Evolutionary conservation across 257 asterid species (phyloP).

Genomic region (Penstemon newberryi): DNA sequence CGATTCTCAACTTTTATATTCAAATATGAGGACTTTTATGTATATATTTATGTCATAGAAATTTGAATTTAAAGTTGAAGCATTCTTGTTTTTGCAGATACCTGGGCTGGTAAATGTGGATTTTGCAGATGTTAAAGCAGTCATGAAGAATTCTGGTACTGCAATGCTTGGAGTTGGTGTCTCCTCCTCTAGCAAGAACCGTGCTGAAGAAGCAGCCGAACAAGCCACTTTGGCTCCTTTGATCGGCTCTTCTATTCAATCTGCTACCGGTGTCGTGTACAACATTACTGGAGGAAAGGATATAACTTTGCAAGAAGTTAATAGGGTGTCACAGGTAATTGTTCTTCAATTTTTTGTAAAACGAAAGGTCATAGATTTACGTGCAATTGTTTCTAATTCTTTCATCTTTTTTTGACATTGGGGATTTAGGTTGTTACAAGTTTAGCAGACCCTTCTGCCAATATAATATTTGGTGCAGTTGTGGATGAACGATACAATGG

Average conservation of each 20-base stretch:
- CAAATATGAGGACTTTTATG: background rate
- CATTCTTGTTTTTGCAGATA: conserved; percentile 56
- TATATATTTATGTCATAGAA: background rate
- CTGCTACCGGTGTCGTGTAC: conserved; percentile 97
- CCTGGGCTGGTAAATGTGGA: conserved; percentile 98
- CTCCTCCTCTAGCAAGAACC: conserved; percentile 87
- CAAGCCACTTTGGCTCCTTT: conserved; percentile 97
- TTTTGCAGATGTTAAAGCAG: conserved; percentile 97
- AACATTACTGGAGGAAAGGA: conserved; percentile 99
- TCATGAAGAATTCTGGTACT: conserved; percentile 98
- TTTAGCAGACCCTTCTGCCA: conserved; percentile 96
- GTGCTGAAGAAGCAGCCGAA: conserved; percentile 99
- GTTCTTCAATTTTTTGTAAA: background rate
- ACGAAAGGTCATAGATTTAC: background rate
- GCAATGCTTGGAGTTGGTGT: conserved; percentile 99
- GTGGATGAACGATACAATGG: conserved; percentile 95
- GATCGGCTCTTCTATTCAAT: conserved; percentile 93
- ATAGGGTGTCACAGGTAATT: conserved; percentile 91
- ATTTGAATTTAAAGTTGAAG: background rate
- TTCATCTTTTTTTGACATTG: background rate
- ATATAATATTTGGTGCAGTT: conserved; percentile 96
- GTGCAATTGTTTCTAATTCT: background rate
- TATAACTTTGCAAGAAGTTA: conserved; percentile 92
- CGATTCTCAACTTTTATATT: background rate
- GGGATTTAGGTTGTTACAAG: conserved; percentile 86